phyloP scores from a whole-genome alignment of 2,329 filamentous ascomycete genomes.

The Fusarium veterinarium region DNA sequence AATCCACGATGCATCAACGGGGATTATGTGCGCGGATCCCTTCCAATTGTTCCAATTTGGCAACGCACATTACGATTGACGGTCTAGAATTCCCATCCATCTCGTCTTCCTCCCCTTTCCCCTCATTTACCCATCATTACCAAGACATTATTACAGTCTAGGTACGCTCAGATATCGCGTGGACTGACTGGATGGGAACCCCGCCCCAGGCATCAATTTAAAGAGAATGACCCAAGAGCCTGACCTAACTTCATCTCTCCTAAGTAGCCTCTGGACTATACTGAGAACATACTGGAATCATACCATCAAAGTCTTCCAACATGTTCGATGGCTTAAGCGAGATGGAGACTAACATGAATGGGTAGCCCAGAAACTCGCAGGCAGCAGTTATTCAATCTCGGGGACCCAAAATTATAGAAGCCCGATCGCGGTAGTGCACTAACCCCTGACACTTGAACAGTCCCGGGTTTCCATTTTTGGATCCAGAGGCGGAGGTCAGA shows the following conservation, averaged over 20 bases:
- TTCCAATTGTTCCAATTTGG: conserved; percentile 22
- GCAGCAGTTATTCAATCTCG: conserved; percentile 14
- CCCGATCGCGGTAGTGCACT: conserved; percentile 9
- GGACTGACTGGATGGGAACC: conserved; percentile 11
- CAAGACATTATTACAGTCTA: not conserved
- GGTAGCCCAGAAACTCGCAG: conserved; percentile 1
- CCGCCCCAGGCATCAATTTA: conserved; percentile 34
- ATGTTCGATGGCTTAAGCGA: not conserved
- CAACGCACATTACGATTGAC: not conserved
- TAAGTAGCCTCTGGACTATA: not conserved
- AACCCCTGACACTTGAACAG: conserved; percentile 10
- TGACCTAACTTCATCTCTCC: not conserved
- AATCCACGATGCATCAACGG: conserved; percentile 23
- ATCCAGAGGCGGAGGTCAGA: conserved; percentile 13
- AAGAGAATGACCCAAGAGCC: conserved; percentile 3
- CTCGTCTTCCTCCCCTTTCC: not conserved
- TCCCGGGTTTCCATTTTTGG: conserved; percentile 35
- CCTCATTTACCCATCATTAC: not conserved
- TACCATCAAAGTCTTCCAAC: not conserved
- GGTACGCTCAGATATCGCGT: not conserved
- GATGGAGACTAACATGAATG: not conserved
- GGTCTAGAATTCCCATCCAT: conserved; percentile 14
- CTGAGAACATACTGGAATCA: not conserved
- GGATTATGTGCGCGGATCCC: conserved; percentile 23
- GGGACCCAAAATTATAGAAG: not conserved